Evolutionary conservation across 2,329 filamentous ascomycete genomes (phyloP).

Genomic region (Aspergillus amoenus): DNA sequence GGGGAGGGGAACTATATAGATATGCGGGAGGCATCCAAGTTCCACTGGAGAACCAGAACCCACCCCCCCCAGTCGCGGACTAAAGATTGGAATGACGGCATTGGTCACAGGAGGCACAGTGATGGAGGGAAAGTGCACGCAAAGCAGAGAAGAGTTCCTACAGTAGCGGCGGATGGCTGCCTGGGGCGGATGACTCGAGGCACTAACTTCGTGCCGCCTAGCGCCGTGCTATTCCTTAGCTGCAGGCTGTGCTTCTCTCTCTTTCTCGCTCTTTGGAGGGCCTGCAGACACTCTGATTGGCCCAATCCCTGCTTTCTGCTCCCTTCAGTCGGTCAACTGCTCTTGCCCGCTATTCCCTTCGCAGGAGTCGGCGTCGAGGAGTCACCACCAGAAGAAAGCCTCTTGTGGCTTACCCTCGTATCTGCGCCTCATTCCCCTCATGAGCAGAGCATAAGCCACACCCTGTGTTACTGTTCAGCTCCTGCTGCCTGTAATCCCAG

Average conservation of each 20-base stretch:
- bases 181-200: constrained; percentile 16
- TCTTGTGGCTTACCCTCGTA: constrained; percentile 21
- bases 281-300: constrained; percentile 12
- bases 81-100: constrained; percentile 18
- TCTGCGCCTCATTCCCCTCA: constrained; percentile 13
- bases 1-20: constrained; percentile 14
- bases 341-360: constrained; percentile 2
- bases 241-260: constrained; percentile 15
- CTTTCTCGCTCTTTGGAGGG: constrained; percentile 10
- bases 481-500: not conserved
- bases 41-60: constrained; percentile 1
- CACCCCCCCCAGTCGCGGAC: not conserved
- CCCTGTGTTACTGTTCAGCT: not conserved
- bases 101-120: constrained; percentile 16
- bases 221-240: not conserved
- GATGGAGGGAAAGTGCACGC: no score
- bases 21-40: constrained; percentile 13
- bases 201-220: constrained; percentile 5
- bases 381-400: constrained; percentile 5
- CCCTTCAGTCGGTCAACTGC: constrained; percentile 13
- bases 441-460: not conserved
- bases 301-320: not conserved
- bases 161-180: constrained; percentile 13
- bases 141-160: not conserved
- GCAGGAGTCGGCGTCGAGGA: constrained; percentile 14